Percentiles rank a stretch among this genome's conserved stretches.
Conservation (phyloP, 257 asterid genomes). For the Cruciata laevipes region DNA sequence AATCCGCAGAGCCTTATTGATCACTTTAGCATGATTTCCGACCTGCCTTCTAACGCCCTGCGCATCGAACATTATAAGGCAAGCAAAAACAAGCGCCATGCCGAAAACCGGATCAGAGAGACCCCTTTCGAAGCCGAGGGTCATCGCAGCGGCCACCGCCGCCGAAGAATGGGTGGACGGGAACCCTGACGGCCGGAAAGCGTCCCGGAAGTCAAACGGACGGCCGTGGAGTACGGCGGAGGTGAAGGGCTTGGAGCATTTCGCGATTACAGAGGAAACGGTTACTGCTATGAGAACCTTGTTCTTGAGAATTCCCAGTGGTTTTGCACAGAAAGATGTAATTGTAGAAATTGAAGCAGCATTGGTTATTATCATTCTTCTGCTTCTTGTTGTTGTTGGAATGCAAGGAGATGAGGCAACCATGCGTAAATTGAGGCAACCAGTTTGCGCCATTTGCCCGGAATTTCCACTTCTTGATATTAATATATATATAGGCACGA, state of each 20-base stretch:
- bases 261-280: conserved; percentile 73
- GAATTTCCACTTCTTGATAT: too few relatives aligned
- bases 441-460: background rate
- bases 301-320: background rate
- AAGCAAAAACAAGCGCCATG: conserved; percentile 69
- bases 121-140: conserved; percentile 82
- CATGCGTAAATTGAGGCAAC: background rate
- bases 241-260: conserved; percentile 65
- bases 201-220: conserved; percentile 41
- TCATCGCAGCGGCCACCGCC: conserved; percentile 75
- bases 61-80: conserved; percentile 79
- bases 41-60: conserved; percentile 98
- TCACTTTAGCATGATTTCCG: conserved; percentile 66
- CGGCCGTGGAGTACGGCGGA: conserved; percentile 41
- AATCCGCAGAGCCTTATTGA: conserved; percentile 43
- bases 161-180: conserved; percentile 96
- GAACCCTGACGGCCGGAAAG: conserved; percentile 67
- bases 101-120: conserved; percentile 76
- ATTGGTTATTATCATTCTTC: background rate
- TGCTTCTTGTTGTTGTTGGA: background rate
- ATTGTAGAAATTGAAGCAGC: background rate
- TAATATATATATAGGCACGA: too few relatives aligned
- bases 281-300: conserved; percentile 75
- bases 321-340: conserved; percentile 3
- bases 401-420: background rate